These are phyloP conservation scores for Metschnikowia cubensis DNA, from an alignment of 805 yeast species.

Conservation along the genomic window DNA sequence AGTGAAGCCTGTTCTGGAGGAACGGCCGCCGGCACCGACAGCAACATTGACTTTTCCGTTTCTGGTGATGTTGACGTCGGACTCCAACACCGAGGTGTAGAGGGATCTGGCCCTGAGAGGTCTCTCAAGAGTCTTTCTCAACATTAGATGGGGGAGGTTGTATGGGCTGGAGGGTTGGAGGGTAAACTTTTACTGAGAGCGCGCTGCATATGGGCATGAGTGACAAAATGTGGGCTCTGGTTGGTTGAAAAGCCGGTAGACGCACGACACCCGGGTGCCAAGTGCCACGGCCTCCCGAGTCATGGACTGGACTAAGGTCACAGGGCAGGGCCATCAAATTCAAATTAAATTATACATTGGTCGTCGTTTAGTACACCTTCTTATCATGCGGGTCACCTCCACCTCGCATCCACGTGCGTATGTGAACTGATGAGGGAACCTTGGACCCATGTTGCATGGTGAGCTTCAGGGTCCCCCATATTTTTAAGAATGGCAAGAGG, in stretches of 20 bases:
- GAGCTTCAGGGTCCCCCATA: not conserved
- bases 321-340: not conserved
- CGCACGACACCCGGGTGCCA: slow-evolving; percentile 4
- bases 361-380: slow-evolving; percentile 2
- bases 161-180: slow-evolving; percentile 1
- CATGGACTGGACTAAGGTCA: too few relatives aligned
- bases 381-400: not conserved
- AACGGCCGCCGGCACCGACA: slow-evolving; percentile 76
- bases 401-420: not conserved
- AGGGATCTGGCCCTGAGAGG: slow-evolving; percentile 27
- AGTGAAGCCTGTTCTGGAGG: slow-evolving; percentile 82
- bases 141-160: slow-evolving; percentile 17
- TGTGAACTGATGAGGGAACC: not conserved
- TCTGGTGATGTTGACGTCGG: slow-evolving; percentile 69
- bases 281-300: too few relatives aligned
- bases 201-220: slow-evolving; percentile 9
- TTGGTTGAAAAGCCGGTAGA: slow-evolving; percentile 13
- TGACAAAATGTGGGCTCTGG: slow-evolving; percentile 20
- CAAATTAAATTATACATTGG: slow-evolving; percentile 2
- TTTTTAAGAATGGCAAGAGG: not conserved
- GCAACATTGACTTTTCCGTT: slow-evolving; percentile 69
- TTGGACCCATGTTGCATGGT: not conserved
- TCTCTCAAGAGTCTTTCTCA: slow-evolving; percentile 21
- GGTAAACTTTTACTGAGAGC: slow-evolving; percentile 3
- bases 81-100: slow-evolving; percentile 40